phyloP scores from a whole-genome alignment of 768 basidiomycete genomes.

The Hortiboletus flavorubellus region DNA sequence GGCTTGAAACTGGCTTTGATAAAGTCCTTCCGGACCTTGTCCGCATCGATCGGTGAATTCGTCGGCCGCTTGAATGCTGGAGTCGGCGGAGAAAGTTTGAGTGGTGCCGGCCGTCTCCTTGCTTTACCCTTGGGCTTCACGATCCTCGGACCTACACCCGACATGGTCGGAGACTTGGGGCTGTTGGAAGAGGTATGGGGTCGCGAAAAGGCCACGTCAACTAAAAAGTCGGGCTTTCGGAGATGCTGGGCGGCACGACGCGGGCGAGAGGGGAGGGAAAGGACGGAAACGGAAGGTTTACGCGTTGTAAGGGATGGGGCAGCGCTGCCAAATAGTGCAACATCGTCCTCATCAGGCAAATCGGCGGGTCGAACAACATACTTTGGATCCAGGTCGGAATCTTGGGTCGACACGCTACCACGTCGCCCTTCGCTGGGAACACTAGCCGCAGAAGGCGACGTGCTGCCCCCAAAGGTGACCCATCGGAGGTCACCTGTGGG shows the following conservation, averaged over 20 bases:
- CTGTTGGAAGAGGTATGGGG: conserved; percentile 9
- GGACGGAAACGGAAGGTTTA: conserved; percentile 35
- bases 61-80: conserved; percentile 31
- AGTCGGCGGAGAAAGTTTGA: conserved; percentile 36
- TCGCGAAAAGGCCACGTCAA: conserved; percentile 30
- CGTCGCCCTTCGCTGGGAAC: conserved; percentile 35
- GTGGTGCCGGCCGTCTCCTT: conserved; percentile 42
- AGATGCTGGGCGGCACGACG: conserved; percentile 36
- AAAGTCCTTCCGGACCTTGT: conserved; percentile 39
- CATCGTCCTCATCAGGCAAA: conserved; percentile 32
- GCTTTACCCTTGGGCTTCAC: conserved; percentile 27
- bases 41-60: conserved; percentile 36
- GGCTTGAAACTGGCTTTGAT: conserved; percentile 45
- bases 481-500: conserved; percentile 38
- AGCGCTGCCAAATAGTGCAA: conserved; percentile 32
- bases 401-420: conserved; percentile 46
- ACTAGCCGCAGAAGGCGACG: conserved; percentile 8
- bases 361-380: conserved; percentile 43
- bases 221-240: conserved; percentile 35
- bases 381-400: conserved; percentile 52
- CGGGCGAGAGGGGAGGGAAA: conserved; percentile 35
- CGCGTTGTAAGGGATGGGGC: conserved; percentile 23
- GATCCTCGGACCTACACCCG: conserved; percentile 1
- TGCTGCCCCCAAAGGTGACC: conserved; percentile 39
- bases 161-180: conserved; percentile 11